Evolutionary conservation across 768 basidiomycete species (phyloP), one percentile per base, ranked within the genome.

Genomic region (Cantharellus cinnabarinus): DNA sequence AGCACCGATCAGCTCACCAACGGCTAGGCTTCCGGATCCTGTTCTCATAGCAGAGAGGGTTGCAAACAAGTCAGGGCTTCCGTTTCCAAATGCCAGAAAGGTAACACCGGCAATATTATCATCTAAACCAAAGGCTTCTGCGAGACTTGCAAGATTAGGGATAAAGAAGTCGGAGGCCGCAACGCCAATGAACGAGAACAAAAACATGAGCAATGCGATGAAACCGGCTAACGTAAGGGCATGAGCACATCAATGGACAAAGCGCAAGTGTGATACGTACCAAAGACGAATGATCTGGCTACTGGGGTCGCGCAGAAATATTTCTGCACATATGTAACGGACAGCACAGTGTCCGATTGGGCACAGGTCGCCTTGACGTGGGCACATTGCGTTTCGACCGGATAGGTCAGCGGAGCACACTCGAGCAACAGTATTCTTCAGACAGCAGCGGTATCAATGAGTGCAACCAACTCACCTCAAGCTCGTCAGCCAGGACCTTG

Each of bases 161-260:
- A 87, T 91, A 76, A 98, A 98, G 72, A 97, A 97, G 70, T 98
- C 94, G 15, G 90, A 86, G 3, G 93, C 91, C 63, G 82, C 83
- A 68, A 95, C 95, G 3, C 91, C 91, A 41, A 97, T 83, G 41
- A 62, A 62, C 29, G 90, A 90, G 73, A 99, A 98, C 58, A 99
- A 81, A 74, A 97, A 95, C 37, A 81, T 64, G 15, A 90, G 77
- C 89, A 89, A 94, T 29, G 84, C 50, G 5, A 87, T 62, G 62
- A 90, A 77, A 44, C 74, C 79, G 58, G 59, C 62, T 62, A 58
- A 44, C 10, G 52, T 10, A 2, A 1, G 50, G 41, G 56, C 20
- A 39, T 57, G 34, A n/a, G 58, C n/a, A 7, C n/a, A 56, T 34
- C 42, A 41, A 41, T 39, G 38, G 3, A 40, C 41, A 10, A 62